phyloP scores from a whole-genome alignment of 2,329 filamentous ascomycete species.

The Colletotrichum musae region DNA sequence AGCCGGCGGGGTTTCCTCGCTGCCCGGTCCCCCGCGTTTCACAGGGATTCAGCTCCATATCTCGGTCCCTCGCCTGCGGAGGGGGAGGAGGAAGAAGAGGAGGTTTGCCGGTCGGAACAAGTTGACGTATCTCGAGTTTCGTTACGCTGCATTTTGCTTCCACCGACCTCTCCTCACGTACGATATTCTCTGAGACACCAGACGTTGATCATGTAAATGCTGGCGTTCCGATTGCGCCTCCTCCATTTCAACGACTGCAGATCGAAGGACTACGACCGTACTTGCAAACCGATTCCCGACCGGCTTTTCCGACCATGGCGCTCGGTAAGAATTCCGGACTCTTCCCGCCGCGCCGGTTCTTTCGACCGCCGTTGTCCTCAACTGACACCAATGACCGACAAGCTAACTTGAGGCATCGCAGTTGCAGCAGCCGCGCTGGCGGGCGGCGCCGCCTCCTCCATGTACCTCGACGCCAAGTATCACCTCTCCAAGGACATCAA shows the following conservation, averaged over 20 bases:
- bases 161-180: neutral
- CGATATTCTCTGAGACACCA: neutral
- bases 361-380: no score
- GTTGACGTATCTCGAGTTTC: neutral
- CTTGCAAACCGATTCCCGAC: neutral
- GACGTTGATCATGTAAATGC: neutral
- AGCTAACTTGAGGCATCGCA: constrained; percentile 20
- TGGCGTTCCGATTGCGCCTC: neutral
- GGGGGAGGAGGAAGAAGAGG: neutral
- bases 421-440: constrained; percentile 57
- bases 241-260: neutral
- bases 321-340: constrained; percentile 10
- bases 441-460: constrained; percentile 21
- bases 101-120: constrained; percentile 5
- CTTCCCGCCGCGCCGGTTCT: neutral
- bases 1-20: constrained; percentile 2
- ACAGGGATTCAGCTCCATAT: constrained; percentile 13
- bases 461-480: constrained; percentile 79
- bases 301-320: constrained; percentile 9
- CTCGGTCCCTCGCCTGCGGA: constrained; percentile 3
- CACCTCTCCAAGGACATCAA: constrained; percentile 74
- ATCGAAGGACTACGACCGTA: neutral
- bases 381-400: no score
- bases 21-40: constrained; percentile 19
- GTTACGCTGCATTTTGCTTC: neutral